A percentile compares a stretch with the other conserved stretches of the same genome.
Conservation (phyloP, 2,329 filamentous ascomycete genomes). For the Trichoderma koningii region DNA sequence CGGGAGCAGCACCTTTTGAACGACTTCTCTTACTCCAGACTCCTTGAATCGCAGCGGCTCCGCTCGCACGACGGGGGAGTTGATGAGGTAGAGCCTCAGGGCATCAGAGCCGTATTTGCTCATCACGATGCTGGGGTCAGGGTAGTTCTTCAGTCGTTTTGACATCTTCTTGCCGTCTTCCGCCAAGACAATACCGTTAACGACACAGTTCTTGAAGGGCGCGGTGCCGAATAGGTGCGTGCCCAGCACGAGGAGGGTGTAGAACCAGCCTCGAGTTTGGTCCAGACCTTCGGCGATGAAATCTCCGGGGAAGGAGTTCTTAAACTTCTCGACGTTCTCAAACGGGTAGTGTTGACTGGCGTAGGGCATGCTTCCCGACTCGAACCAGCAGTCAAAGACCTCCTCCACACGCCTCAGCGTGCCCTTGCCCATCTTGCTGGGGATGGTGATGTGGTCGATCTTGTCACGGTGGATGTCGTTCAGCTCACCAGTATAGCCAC, state of each 20-base stretch:
- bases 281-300: slow-evolving; percentile 94
- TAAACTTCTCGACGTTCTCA: slow-evolving; percentile 79
- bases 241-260: slow-evolving; percentile 84
- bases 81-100: slow-evolving; percentile 92
- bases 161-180: slow-evolving; percentile 99
- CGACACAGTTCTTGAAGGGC: slow-evolving; percentile 94
- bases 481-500: slow-evolving; percentile 81
- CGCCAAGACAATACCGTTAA: slow-evolving; percentile 90
- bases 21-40: slow-evolving; percentile 88
- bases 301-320: slow-evolving; percentile 82
- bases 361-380: slow-evolving; percentile 95
- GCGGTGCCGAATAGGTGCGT: slow-evolving; percentile 82
- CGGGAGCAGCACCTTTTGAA: slow-evolving; percentile 85
- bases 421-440: slow-evolving; percentile 84
- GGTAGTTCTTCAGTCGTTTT: slow-evolving; percentile 94
- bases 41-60: slow-evolving; percentile 93
- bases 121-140: slow-evolving; percentile 82
- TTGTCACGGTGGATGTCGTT: slow-evolving; percentile 89
- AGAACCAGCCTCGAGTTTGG: slow-evolving; percentile 96
- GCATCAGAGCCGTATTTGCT: slow-evolving; percentile 88
- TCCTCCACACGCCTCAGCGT: slow-evolving; percentile 78
- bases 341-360: slow-evolving; percentile 90
- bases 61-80: slow-evolving; percentile 90
- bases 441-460: slow-evolving; percentile 92
- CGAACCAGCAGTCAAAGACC: slow-evolving; percentile 97